These are phyloP conservation scores for Sapria himalayana DNA, from an alignment of 345 rosid genomes.

Conservation along the genomic window DNA sequence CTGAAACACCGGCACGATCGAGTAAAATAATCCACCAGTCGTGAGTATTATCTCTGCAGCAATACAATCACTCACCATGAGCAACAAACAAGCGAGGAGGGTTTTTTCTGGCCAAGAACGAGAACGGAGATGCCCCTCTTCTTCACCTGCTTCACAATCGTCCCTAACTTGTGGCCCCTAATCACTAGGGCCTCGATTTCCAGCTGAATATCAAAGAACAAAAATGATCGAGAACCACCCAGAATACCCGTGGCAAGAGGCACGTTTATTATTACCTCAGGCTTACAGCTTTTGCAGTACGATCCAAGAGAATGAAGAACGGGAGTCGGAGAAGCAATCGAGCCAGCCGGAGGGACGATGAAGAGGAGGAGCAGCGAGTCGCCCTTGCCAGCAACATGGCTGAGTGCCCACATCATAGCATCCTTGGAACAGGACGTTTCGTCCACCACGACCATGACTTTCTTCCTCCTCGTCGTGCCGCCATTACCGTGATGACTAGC, in stretches of 20 bases:
- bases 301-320: slow-evolving; percentile 56
- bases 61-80: not conserved
- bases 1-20: slow-evolving; percentile 14
- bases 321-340: slow-evolving; percentile 18
- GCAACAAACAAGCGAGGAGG: slow-evolving; percentile 52
- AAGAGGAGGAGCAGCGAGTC: slow-evolving; percentile 75
- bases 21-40: slow-evolving; percentile 4
- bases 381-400: slow-evolving; percentile 61
- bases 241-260: slow-evolving; percentile 9
- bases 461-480: slow-evolving; percentile 33
- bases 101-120: slow-evolving; percentile 68
- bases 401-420: slow-evolving; percentile 97
- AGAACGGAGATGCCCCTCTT: slow-evolving; percentile 75
- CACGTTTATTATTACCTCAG: slow-evolving; percentile 34
- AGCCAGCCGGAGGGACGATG: slow-evolving; percentile 23
- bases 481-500: slow-evolving; percentile 8
- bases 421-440: slow-evolving; percentile 52
- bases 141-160: slow-evolving; percentile 78
- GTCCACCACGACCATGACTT: slow-evolving; percentile 87
- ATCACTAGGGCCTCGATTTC: slow-evolving; percentile 78
- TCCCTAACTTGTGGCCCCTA: slow-evolving; percentile 71
- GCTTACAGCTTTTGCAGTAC: slow-evolving; percentile 73
- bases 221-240: slow-evolving; percentile 8
- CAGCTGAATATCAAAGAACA: slow-evolving; percentile 25
- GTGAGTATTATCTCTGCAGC: not conserved